A percentile compares a stretch with the other conserved stretches of the same genome.
Evolutionary conservation across 2,329 filamentous ascomycete species (phyloP).

Genomic region (Ascochyta koolunga): DNA sequence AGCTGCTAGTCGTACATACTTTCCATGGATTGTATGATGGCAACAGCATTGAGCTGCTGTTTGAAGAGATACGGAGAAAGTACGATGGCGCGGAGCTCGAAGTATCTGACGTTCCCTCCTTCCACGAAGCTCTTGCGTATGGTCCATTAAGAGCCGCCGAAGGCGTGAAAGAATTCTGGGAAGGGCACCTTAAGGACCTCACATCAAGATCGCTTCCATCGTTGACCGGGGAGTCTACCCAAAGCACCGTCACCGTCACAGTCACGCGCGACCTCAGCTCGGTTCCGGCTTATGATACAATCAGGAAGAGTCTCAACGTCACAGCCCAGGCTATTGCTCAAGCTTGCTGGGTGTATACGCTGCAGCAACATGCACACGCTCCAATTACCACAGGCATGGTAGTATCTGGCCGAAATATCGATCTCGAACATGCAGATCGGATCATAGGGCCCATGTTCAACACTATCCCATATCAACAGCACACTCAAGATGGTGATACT

Average conservation of each 20-base stretch:
- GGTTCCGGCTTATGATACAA: constrained; percentile 55
- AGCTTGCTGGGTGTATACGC: constrained; percentile 71
- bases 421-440: constrained; percentile 67
- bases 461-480: constrained; percentile 74
- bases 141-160: constrained; percentile 66
- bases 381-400: constrained; percentile 72
- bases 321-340: constrained; percentile 82
- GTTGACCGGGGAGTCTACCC: constrained; percentile 24
- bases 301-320: constrained; percentile 67
- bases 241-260: constrained; percentile 32
- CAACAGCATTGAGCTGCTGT: constrained; percentile 72
- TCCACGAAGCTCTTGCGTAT: constrained; percentile 69
- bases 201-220: constrained; percentile 37
- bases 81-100: constrained; percentile 51
- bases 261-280: constrained; percentile 44
- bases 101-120: constrained; percentile 56
- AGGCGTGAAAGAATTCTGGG: constrained; percentile 72
- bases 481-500: constrained; percentile 52
- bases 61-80: constrained; percentile 62
- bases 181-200: constrained; percentile 56
- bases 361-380: constrained; percentile 59
- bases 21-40: constrained; percentile 92
- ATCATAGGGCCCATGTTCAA: constrained; percentile 89
- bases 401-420: constrained; percentile 76
- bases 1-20: constrained; percentile 67